These are phyloP conservation scores for Apiotrichum porosum DNA, from an alignment of 1,284 basidiomycete species.

Conservation along the genomic window DNA sequence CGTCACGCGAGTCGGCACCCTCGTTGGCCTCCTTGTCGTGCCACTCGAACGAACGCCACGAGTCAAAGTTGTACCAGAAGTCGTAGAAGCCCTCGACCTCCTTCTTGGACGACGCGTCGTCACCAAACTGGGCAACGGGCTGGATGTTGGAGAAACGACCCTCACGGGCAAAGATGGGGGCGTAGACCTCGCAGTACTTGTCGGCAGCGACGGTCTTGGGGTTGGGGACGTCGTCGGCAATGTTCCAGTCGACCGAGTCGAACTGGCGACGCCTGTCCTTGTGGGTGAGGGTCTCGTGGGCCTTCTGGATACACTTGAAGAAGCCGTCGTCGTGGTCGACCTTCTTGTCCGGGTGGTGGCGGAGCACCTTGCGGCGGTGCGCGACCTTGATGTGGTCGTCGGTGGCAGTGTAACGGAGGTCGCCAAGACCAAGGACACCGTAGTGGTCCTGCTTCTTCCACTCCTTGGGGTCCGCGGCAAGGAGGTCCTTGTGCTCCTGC, in stretches of 20 bases:
- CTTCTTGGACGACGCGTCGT: constrained; percentile 66
- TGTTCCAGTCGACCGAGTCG: constrained; percentile 87
- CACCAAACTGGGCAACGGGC: constrained; percentile 81
- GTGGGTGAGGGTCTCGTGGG: constrained; percentile 84
- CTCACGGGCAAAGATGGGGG: constrained; percentile 83
- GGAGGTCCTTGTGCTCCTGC: constrained; percentile 66
- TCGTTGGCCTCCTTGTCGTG: constrained; percentile 98
- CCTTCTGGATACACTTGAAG: constrained; percentile 99
- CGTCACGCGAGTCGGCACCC: constrained; percentile 95
- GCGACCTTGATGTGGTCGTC: constrained; percentile 94
- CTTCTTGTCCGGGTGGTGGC: constrained; percentile 99
- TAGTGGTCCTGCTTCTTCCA: constrained; percentile 99
- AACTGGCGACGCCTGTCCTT: constrained; percentile 87
- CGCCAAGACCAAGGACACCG: constrained; percentile 87
- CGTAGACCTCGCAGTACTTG: constrained; percentile 54
- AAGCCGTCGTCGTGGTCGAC: constrained; percentile 95
- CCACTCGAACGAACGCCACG: constrained; percentile 97
- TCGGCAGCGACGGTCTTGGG: constrained; percentile 59
- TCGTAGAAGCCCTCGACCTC: constrained; percentile 93
- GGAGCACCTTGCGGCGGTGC: constrained; percentile 97
- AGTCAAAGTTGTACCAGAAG: constrained; percentile 99
- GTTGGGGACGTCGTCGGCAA: constrained; percentile 73
- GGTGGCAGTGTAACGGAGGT: constrained; percentile 80
- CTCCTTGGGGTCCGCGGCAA: constrained; percentile 86
- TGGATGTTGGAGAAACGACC: constrained; percentile 82